Base-by-base conservation (phyloP, 2,329 filamentous ascomycete genomes). In the Trichophyton schoenleinii region DNA sequence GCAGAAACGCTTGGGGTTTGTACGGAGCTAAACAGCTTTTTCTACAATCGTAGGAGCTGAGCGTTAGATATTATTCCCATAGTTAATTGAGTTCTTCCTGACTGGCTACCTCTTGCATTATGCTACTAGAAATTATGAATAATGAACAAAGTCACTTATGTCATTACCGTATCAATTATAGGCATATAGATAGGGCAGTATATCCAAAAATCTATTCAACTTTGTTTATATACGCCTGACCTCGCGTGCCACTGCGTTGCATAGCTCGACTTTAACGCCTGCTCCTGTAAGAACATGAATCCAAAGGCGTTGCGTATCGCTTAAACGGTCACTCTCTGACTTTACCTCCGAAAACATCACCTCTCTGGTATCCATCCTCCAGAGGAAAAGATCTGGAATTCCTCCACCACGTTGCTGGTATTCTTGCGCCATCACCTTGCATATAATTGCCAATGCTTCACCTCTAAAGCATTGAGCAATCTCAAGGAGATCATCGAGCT, bases 301-400 rank as follows among this genome's bases (percentile, higher is more conserved):
- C 94, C 94, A 99, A 66, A 99, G 80, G 67, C 94, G 80, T 77
- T 99, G 94, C 18, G 91, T 95, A 77, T 99, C 94, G 74, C 92
- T 97, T 69, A 99, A 78, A 44, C 91, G 84, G 79, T 99, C 94
- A 74, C 96, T 96, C 71, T 85, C 86, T 66, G 85, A 89, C 77
- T 91, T 91, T 62, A 91, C 87, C 73, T 89, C 87, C 3, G 81
- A 81, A 72, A 94, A 92, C 81, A 90, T 86, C 65, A 88, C 85
- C 70, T 87, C 81, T 44, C 79, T 78, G 61, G 70, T 77, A 60
- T 75, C 77, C 25, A 74, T 68, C 68, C 84, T 83, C 94, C 94
- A 99, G 1, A 99, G 80, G 65, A 99, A 88, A 64, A 99, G 76
- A 78, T 99, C 94, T 2, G 94, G 94, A 63, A 99, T 86, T 0